Conservation (phyloP, 345 rosid species). For the Triadica sebifera region DNA sequence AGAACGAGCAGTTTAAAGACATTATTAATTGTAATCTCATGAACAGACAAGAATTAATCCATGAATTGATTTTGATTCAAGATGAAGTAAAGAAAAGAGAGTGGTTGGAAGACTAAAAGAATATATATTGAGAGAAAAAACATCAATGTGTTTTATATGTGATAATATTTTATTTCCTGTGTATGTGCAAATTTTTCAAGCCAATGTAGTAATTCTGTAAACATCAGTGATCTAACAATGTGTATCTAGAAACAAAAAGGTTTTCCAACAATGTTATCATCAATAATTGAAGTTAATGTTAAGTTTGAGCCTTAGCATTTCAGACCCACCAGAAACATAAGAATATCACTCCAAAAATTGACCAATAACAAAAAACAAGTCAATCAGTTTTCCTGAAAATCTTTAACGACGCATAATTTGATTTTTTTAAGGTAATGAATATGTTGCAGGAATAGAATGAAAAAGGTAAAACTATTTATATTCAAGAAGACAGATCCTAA, state of each 20-base stretch:
- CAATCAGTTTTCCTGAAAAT: not conserved
- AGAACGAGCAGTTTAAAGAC: conserved; percentile 9
- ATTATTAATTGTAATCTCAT: not conserved
- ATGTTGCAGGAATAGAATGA: not conserved
- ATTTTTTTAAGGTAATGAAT: not conserved
- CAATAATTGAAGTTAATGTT: not conserved
- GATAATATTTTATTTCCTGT: not conserved
- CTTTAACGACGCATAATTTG: not conserved
- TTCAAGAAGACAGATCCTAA: not conserved
- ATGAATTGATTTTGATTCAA: not conserved
- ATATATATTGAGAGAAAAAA: not conserved
- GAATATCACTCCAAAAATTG: not conserved
- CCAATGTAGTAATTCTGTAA: not conserved
- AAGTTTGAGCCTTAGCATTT: not conserved
- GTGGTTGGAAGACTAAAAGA: not conserved
- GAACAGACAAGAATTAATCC: not conserved
- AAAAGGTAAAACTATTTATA: not conserved
- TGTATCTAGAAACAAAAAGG: not conserved
- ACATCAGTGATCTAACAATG: not conserved
- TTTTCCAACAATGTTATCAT: not conserved
- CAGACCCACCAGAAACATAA: not conserved
- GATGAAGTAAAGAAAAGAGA: not conserved
- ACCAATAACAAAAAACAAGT: not conserved
- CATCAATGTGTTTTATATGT: not conserved
- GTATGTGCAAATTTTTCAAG: not conserved